Evolutionary conservation across 2,329 filamentous ascomycete species (phyloP), one percentile per base, ranked within the genome.

Genomic region (Orbilia quercus): DNA sequence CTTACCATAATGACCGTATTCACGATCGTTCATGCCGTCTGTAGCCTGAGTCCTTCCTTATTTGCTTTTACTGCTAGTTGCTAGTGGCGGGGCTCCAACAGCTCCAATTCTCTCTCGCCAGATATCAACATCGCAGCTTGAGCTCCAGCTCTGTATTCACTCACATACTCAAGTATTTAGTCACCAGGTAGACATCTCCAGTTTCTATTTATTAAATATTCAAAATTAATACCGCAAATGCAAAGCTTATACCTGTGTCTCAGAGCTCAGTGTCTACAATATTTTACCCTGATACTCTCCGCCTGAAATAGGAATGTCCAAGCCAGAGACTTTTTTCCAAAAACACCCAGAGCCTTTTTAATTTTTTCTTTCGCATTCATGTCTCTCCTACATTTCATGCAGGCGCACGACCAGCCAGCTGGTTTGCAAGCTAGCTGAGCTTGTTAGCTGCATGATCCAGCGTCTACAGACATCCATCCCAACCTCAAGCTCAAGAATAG

Each of bases 371-470:
- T 50, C 45, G n/a, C n/a, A 36, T 22, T 60, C 18, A 20, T 9
- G 2, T 31, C n/a, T 40, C 28, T n/a, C 2, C 9, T 50, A 36
- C 50, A 34, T 67, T 53, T 67, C 63, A 67, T 67, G 63, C 63
- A 67, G 53, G 54, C 53, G 63, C 63, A 67, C 63, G 63, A 67
- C 63, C 63, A 67, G 63, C 63, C 59, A 67, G 63, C 63, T 59
- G 36, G 47, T 50, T 38, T 48, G 42, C 36, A 50, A 12, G 4
- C 31, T 42, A 14, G 4, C 31, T 42, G 6, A 14, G 38, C 50
- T 54, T 16, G 12, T 38, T n/a, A 40, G 31, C 31, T 40, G 50
- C 50, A 50, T 50, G 31, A 54, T 31, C 31, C 45, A 45, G 16
- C 42, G 42, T 50, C 45, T 25, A 50, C 45, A 25, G 9, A 5